A percentile compares a stretch with the other conserved stretches of the same genome.
phyloP scores from a whole-genome alignment of 2,329 filamentous ascomycete genomes.

The Cladosporium cucumerinum region DNA sequence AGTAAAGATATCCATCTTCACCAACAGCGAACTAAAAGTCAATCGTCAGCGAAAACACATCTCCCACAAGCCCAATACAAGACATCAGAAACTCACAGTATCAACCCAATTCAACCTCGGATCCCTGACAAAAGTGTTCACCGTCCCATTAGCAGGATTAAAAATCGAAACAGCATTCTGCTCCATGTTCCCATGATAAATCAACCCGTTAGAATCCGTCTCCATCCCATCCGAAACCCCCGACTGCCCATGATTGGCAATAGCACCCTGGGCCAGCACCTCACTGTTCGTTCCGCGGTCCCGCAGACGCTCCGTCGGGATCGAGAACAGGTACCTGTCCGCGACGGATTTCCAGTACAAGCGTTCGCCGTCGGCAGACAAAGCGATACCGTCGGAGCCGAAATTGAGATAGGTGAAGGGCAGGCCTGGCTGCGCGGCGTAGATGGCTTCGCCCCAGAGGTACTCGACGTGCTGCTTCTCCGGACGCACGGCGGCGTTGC shows the following conservation, averaged over 20 bases:
- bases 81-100: conserved; percentile 30
- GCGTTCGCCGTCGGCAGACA: conserved; percentile 48
- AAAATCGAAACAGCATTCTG: conserved; percentile 48
- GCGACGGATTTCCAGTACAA: conserved; percentile 48
- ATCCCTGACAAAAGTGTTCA: conserved; percentile 45
- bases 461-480: conserved; percentile 47
- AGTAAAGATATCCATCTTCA: conserved; percentile 51
- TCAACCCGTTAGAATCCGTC: conserved; percentile 48
- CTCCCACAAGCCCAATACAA: background rate
- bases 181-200: conserved; percentile 52
- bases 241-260: conserved; percentile 46
- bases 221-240: conserved; percentile 53
- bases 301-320: conserved; percentile 45
- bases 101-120: conserved; percentile 51
- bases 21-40: conserved; percentile 30
- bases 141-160: conserved; percentile 45
- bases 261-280: conserved; percentile 42
- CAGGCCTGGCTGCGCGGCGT: conserved; percentile 38
- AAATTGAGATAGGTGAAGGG: conserved; percentile 41
- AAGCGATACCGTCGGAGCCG: conserved; percentile 51
- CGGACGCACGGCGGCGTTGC: conserved; percentile 40
- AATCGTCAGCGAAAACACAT: background rate
- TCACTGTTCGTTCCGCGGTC: conserved; percentile 41
- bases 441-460: conserved; percentile 49
- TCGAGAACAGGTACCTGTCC: conserved; percentile 44